Evolutionary conservation across 306 rosid genomes (phyloP), one percentile per base, ranked within the genome.

Genomic region (Gillenia trifoliata): DNA sequence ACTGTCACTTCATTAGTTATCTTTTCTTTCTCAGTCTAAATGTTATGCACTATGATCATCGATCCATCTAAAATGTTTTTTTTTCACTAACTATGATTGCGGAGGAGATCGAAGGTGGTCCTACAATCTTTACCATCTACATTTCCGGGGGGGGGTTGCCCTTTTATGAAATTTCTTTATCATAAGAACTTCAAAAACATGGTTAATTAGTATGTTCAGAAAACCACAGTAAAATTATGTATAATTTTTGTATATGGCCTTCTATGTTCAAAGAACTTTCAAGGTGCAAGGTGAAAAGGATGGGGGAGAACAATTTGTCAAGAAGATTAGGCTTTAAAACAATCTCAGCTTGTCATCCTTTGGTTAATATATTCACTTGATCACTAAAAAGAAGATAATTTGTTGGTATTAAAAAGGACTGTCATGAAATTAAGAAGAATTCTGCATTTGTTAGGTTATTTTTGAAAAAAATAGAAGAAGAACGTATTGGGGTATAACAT

Each of bases 61-160:
- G 25, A 55, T 55, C 13, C 26, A 55, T 55, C 60, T 55, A 22
- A 55, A 20, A 54, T 54, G 12, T 9, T 20, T 55, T n/a, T 50
- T 50, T 3, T 22, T 22, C 26, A 55, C 45, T 64, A 77, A 81
- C 82, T 79, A 77, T 38, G 69, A 66, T 67, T 85, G 68, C 78
- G 84, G 83, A 79, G 83, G 81, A 81, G 75, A 72, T 74, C 22
- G 71, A 73, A 47, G 72, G 68, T 68, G 43, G 11, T 62, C 36
- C 28, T 1, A 41, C 66, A 78, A 59, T 83, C 66, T 81, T 73
- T 34, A 71, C 47, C 75, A 43, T 75, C 40, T 65, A 34, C 19
- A 16, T 57, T 71, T 38, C 31, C 66, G 57, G 76, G 72, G 56
- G 66, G 76, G 66, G 76, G 41, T n/a, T 6, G 20, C 19, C 36